These are phyloP conservation scores for Malassezia pachydermatis DNA, from an alignment of 1,284 basidiomycete genomes.

Conservation along the genomic window DNA sequence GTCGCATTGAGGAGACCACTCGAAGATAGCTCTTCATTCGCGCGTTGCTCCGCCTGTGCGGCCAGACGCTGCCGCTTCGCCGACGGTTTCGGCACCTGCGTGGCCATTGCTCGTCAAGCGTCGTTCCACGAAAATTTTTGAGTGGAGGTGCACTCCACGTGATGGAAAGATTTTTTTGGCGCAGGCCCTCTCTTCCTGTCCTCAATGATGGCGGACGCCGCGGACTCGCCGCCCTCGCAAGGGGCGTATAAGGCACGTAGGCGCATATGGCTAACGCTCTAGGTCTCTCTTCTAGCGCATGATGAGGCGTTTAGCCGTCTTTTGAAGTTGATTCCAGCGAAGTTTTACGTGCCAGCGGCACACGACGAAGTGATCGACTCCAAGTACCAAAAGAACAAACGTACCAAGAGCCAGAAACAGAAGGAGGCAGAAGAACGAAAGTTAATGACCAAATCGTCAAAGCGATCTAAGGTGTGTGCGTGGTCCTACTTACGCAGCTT, in stretches of 20 bases:
- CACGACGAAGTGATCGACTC: conserved; percentile 25
- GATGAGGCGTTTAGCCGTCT: conserved; percentile 33
- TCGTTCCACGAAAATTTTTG: conserved; percentile 3
- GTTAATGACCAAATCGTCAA: conserved; percentile 25
- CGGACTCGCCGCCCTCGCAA: neutral
- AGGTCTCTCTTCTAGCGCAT: conserved; percentile 26
- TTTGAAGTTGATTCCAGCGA: conserved; percentile 37
- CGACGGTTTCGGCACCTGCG: conserved; percentile 31
- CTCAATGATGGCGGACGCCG: neutral
- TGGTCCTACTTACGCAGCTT: conserved; percentile 8
- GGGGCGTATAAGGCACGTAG: conserved; percentile 1
- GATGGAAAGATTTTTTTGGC: conserved; percentile 18
- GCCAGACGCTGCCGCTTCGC: conserved; percentile 35
- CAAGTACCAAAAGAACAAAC: conserved; percentile 45
- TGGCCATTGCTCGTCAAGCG: conserved; percentile 30
- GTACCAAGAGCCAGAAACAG: conserved; percentile 39
- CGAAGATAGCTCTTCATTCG: conserved; percentile 22
- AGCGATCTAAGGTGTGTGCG: conserved; percentile 15
- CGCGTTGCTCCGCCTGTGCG: conserved; percentile 22
- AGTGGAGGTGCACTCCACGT: conserved; percentile 12
- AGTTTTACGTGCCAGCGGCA: conserved; percentile 34
- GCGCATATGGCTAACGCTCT: neutral
- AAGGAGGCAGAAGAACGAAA: conserved; percentile 36
- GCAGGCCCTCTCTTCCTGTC: neutral
- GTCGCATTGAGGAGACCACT: conserved; percentile 35